Base-by-base conservation (phyloP, 2,329 filamentous ascomycete genomes). In the Epichloe coenophiala region DNA sequence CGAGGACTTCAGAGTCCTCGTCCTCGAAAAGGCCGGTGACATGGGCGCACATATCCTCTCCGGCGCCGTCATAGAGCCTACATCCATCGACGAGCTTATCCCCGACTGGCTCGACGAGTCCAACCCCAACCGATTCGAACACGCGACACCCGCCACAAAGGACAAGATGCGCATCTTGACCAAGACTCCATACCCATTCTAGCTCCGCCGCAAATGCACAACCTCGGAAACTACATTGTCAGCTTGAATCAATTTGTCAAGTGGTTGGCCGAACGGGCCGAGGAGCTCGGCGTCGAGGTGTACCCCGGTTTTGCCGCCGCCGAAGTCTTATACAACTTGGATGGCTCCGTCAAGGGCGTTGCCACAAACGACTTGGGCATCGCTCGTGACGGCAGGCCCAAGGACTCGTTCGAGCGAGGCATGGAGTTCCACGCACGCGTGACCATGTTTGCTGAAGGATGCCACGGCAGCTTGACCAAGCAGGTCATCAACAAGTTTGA, bases 351-450 rank as follows among this genome's bases (percentile, higher is more conserved):
- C 48, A 84, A 83, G 67, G 93, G 93, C 57, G 91, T 98, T 40
- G 93, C 93, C 17, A 98, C 93, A 45, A 97, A 97, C 62, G 93
- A 98, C 62, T 72, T 96, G 21, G 93, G 93, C 39, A 79, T 98
- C 53, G 83, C 77, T 9, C 78, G 89, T 50, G 78, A 86, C 60
- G 91, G 91, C 39, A 85, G 84, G 65, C 81, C 90, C 37, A 96
- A 95, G 72, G 86, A 93, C 51, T 83, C 77, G 6, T 98, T 96
- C 62, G 90, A 97, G 74, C 80, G 93, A 54, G 93, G 93, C 53
- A 98, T 98, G 93, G 93, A 95, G 70, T 98, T 98, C 65, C 89
- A 95, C 63, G 91, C 93, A 6, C 77, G 86, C 52, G 83, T 93
- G 47, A 98, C 93, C 38, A 75, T 98, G 50, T 89, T 98, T 53